Percentiles rank a stretch among this genome's conserved stretches.
Conservation (phyloP, 176 grass and related monocot species). For the Chrysopogon serrulatus region DNA sequence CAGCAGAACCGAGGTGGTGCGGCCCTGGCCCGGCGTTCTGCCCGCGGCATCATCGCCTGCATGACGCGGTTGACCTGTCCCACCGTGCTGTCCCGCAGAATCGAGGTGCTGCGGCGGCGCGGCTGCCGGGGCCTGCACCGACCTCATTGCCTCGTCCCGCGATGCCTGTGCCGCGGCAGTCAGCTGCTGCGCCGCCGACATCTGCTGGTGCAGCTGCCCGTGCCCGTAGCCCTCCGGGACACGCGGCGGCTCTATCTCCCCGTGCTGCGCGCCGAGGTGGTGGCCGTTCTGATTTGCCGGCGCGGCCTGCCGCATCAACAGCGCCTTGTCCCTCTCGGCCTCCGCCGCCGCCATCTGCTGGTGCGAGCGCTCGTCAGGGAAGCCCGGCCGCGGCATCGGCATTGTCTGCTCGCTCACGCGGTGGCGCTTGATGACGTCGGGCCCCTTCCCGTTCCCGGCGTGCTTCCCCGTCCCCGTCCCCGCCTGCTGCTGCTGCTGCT, state of each 20-base stretch:
- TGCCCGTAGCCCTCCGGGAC: neutral
- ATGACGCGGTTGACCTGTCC: neutral
- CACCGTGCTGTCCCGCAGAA: neutral
- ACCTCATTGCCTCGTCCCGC: neutral
- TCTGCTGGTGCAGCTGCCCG: neutral
- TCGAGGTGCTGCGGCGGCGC: neutral
- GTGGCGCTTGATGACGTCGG: neutral
- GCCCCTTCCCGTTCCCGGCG: neutral
- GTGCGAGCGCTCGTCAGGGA: neutral
- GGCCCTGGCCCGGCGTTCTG: neutral
- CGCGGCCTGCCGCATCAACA: neutral
- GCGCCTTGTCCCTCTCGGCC: neutral
- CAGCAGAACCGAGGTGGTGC: neutral
- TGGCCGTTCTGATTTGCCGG: neutral
- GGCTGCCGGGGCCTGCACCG: neutral
- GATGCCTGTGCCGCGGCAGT: neutral
- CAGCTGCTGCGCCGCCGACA: too few species aligned
- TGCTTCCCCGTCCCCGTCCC: neutral
- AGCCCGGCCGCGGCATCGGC: neutral
- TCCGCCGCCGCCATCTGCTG: neutral
- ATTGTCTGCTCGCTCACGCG: neutral
- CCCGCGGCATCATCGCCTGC: neutral
- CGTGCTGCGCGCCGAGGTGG: neutral
- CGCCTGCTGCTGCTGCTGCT: accelerated
- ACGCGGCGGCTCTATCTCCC: neutral